phyloP scores from a whole-genome alignment of 345 rosid genomes.

The Balakata baccata region DNA sequence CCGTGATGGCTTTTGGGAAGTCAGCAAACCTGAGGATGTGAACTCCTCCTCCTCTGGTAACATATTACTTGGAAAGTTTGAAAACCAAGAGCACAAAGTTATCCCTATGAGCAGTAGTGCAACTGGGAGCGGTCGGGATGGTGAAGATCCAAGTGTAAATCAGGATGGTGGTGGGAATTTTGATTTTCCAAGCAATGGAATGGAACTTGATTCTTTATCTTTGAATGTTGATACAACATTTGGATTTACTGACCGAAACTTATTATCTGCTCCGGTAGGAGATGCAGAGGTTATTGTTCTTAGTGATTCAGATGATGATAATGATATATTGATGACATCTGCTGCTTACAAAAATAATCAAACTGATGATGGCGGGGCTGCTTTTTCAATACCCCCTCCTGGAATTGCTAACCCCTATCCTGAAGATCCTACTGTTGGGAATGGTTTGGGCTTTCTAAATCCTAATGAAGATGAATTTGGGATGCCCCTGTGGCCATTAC shows the following conservation, averaged over 20 bases:
- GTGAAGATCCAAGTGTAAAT: conserved; percentile 91
- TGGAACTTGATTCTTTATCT: conserved; percentile 75
- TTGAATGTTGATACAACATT: conserved; percentile 55
- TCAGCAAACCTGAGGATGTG: conserved; percentile 70
- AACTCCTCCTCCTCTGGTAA: conserved; percentile 59
- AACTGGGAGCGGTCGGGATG: conserved; percentile 85
- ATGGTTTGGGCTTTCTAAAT: conserved; percentile 59
- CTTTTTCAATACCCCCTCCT: conserved; percentile 52
- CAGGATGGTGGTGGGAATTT: conserved; percentile 73
- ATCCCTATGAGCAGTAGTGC: conserved; percentile 93
- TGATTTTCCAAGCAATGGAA: conserved; percentile 54
- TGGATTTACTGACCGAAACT: conserved; percentile 49
- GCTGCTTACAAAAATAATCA: conserved; percentile 48
- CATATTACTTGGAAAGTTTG: conserved; percentile 52
- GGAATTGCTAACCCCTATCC: conserved; percentile 55
- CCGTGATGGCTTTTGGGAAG: conserved; percentile 82
- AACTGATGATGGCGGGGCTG: conserved; percentile 46
- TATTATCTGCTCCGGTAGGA: conserved; percentile 42
- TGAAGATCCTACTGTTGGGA: conserved; percentile 55
- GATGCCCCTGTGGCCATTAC: conserved; percentile 68
- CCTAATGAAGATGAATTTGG: conserved; percentile 64
- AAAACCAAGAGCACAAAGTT: conserved; percentile 44
- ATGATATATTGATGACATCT: conserved; percentile 54
- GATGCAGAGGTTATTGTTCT: conserved; percentile 77
- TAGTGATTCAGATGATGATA: conserved; percentile 89